Evolutionary conservation across 2,329 filamentous ascomycete genomes (phyloP).

Genomic region (Leptographium wingfieldii): DNA sequence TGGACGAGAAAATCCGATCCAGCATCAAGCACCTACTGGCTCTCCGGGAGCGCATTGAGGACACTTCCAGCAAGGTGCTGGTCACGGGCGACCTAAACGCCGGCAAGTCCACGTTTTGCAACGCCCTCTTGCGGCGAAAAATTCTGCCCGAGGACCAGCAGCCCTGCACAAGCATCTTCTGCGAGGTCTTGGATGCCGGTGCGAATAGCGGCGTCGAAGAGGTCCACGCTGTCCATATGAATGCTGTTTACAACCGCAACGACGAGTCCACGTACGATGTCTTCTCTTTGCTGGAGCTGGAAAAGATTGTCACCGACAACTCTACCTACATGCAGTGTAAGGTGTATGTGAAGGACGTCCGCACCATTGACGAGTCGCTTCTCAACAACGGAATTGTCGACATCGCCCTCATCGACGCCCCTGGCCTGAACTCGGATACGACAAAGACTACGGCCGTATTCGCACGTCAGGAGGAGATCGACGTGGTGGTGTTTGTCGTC

Average conservation of each 20-base stretch:
- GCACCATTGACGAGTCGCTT: conserved; percentile 81
- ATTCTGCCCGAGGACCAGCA: conserved; percentile 94
- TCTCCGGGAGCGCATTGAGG: conserved; percentile 86
- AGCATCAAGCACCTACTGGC: conserved; percentile 83
- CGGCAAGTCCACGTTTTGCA: conserved; percentile 97
- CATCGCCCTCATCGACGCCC: conserved; percentile 93
- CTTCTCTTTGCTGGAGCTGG: conserved; percentile 63
- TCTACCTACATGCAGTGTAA: conserved; percentile 88
- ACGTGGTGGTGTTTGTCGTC: conserved; percentile 96
- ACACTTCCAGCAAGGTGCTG: conserved; percentile 92
- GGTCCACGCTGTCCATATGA: conserved; percentile 85
- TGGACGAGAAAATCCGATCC: conserved; percentile 89
- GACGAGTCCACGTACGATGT: conserved; percentile 93
- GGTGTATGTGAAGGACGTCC: conserved; percentile 84
- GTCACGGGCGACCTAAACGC: conserved; percentile 94
- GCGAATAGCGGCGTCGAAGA: conserved; percentile 89
- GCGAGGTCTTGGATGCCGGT: conserved; percentile 83
- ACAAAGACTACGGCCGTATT: conserved; percentile 96
- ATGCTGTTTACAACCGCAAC: conserved; percentile 67
- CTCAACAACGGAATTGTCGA: conserved; percentile 97
- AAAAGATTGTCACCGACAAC: conserved; percentile 83
- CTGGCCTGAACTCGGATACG: conserved; percentile 89
- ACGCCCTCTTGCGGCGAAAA: conserved; percentile 85
- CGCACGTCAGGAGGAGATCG: conserved; percentile 93
- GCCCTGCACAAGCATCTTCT: conserved; percentile 96